Conservation (phyloP, 371 early-diverging fungal genomes). For the Rhizomucor pusillus region DNA sequence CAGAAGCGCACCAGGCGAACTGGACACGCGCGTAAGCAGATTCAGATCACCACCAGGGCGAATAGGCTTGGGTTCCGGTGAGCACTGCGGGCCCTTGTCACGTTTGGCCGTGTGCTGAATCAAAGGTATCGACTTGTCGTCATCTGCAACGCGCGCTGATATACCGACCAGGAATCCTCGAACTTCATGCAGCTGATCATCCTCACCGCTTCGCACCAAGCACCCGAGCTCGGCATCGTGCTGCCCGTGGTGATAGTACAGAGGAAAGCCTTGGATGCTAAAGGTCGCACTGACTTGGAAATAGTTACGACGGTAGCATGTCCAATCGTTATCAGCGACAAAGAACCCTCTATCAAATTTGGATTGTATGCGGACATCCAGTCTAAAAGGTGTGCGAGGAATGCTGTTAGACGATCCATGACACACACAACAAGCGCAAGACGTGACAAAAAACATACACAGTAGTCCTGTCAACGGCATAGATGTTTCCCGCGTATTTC, state of each 20-base stretch:
- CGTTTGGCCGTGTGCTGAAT: slow-evolving; percentile 93
- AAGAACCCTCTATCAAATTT: slow-evolving; percentile 83
- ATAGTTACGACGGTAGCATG: slow-evolving; percentile 94
- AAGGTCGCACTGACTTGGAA: slow-evolving; percentile 86
- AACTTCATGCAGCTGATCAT: slow-evolving; percentile 27
- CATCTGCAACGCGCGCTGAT: slow-evolving; percentile 54
- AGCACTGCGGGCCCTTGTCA: slow-evolving; percentile 84
- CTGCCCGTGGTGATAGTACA: slow-evolving; percentile 25
- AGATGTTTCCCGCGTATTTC: slow-evolving; percentile 19
- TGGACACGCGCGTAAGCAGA: slow-evolving; percentile 32
- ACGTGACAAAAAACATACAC: slow-evolving; percentile 4
- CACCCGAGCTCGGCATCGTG: slow-evolving; percentile 46
- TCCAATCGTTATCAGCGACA: slow-evolving; percentile 83
- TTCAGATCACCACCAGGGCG: slow-evolving; percentile 56
- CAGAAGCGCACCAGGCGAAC: slow-evolving; percentile 35
- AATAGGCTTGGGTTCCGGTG: slow-evolving; percentile 63
- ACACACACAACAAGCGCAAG: neutral
- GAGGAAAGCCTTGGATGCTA: slow-evolving; percentile 43
- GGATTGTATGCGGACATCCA: slow-evolving; percentile 49
- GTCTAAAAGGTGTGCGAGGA: neutral
- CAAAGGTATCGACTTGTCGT: slow-evolving; percentile 68
- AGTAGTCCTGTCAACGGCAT: slow-evolving; percentile 11
- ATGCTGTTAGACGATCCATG: neutral
- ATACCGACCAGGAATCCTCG: slow-evolving; percentile 69
- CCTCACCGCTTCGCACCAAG: slow-evolving; percentile 36